Percentiles rank a stretch among this genome's conserved stretches.
These are phyloP conservation scores for Zoysia pacifica DNA, from an alignment of 176 grass and related monocot species.

Conservation along the genomic window DNA sequence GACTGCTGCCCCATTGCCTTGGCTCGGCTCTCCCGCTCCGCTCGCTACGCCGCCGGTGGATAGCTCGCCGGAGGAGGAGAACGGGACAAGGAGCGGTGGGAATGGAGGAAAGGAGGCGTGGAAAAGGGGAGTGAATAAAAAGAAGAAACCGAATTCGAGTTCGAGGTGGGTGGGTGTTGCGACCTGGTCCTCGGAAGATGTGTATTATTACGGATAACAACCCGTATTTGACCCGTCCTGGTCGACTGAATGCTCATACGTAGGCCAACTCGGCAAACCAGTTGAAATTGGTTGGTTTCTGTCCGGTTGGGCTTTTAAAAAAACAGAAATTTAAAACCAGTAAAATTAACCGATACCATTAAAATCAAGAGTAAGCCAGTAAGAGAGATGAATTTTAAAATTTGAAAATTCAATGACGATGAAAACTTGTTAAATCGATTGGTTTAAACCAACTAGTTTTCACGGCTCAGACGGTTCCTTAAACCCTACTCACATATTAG, in stretches of 20 bases:
- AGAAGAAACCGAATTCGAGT: neutral
- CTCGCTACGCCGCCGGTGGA: neutral
- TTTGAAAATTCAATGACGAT: too few relatives aligned
- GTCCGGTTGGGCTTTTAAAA: too few relatives aligned
- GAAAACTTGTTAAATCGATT: too few relatives aligned
- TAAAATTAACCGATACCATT: too few relatives aligned
- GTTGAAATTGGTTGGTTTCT: too few relatives aligned
- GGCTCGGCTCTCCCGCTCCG: neutral
- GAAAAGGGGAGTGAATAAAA: neutral
- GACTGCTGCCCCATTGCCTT: conserved; percentile 79
- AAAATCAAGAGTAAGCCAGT: too few relatives aligned
- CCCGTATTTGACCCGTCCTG: neutral
- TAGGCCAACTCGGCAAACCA: too few relatives aligned
- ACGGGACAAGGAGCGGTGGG: neutral
- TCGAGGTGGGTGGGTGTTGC: conserved; percentile 16
- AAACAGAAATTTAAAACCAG: too few relatives aligned
- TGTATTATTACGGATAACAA: neutral
- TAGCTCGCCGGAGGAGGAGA: neutral
- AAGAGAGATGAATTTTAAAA: too few relatives aligned
- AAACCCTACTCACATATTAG: too few relatives aligned
- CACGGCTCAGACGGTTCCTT: too few relatives aligned
- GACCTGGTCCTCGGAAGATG: neutral
- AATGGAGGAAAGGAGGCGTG: neutral
- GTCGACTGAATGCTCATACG: neutral
- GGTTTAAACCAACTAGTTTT: too few relatives aligned